These are phyloP conservation scores for Funneliformis mosseae DNA, from an alignment of 192 early-diverging fungal species.

Conservation along the genomic window DNA sequence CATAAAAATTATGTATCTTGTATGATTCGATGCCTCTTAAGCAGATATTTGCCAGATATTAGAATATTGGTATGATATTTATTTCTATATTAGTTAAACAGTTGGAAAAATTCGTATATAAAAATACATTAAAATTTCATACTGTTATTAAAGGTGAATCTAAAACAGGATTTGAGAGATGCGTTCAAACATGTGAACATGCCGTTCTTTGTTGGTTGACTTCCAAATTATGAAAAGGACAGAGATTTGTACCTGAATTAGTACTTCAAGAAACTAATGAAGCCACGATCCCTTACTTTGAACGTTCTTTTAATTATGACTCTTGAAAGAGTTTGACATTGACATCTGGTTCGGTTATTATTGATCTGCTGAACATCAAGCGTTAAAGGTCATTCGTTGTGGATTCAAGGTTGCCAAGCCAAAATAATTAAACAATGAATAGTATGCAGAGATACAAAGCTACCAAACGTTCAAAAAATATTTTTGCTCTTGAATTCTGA, in stretches of 20 bases:
- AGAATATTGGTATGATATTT: conserved; percentile 70
- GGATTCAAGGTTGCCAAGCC: conserved; percentile 22
- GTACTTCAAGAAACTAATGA: conserved; percentile 23
- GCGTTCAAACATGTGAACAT: conserved; percentile 98
- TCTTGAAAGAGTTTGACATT: conserved; percentile 22
- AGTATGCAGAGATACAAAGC: conserved; percentile 2
- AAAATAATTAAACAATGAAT: conserved; percentile 21
- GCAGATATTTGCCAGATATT: too few species aligned
- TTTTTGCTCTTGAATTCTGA: conserved; percentile 16
- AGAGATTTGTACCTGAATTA: conserved; percentile 28
- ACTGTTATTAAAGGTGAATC: conserved; percentile 97
- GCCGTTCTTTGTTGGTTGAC: too few species aligned
- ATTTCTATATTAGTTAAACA: background rate
- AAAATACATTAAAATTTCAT: background rate
- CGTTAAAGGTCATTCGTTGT: conserved; percentile 8
- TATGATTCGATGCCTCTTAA: conserved; percentile 98
- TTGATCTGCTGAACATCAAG: conserved; percentile 15
- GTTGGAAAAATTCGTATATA: background rate
- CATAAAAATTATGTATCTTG: conserved; percentile 98
- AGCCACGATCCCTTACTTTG: conserved; percentile 24
- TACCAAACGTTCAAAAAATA: conserved; percentile 17
- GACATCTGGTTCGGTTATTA: conserved; percentile 27
- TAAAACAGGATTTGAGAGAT: conserved; percentile 99
- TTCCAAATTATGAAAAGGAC: conserved; percentile 24
- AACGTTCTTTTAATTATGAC: conserved; percentile 10